Conservation (phyloP, 352 stramenopile species). For the Phytophthora pini region DNA sequence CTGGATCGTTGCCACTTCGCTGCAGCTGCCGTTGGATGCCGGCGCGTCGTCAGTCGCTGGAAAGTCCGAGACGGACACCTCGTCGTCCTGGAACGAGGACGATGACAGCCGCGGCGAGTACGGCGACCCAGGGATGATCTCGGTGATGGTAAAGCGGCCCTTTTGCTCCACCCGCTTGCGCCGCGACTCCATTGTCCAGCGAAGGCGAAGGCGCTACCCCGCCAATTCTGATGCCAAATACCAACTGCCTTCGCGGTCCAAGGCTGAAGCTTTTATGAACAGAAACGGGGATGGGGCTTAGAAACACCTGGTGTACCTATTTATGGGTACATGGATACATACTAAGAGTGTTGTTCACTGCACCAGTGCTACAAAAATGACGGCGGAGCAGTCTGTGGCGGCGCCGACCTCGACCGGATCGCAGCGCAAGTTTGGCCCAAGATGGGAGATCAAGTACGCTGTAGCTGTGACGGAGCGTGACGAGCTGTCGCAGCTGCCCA, state of each 20-base stretch:
- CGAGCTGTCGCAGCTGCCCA: conserved; percentile 21
- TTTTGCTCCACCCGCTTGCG: conserved; percentile 71
- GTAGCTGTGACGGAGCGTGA: conserved; percentile 33
- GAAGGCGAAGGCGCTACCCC: neutral
- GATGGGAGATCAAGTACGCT: conserved; percentile 40
- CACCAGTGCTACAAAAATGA: neutral
- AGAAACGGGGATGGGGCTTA: neutral
- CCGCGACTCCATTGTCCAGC: conserved; percentile 38
- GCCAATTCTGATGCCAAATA: conserved; percentile 1
- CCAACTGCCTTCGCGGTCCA: conserved; percentile 24
- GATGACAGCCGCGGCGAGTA: conserved; percentile 35
- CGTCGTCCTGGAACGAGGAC: conserved; percentile 33
- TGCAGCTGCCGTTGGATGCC: conserved; percentile 19
- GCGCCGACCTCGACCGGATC: neutral
- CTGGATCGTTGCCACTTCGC: conserved; percentile 20
- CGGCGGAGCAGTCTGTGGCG: neutral
- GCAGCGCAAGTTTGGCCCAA: conserved; percentile 35
- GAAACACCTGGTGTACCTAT: neutral
- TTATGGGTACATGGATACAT: neutral
- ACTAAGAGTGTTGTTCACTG: neutral
- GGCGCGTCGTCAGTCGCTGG: conserved; percentile 10
- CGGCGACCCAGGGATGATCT: conserved; percentile 69
- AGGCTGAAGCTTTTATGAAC: neutral
- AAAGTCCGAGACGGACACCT: conserved; percentile 22
- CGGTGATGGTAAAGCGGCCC: conserved; percentile 85